Conservation (phyloP, 768 basidiomycete species). For the Hemileccinum impolitum region DNA sequence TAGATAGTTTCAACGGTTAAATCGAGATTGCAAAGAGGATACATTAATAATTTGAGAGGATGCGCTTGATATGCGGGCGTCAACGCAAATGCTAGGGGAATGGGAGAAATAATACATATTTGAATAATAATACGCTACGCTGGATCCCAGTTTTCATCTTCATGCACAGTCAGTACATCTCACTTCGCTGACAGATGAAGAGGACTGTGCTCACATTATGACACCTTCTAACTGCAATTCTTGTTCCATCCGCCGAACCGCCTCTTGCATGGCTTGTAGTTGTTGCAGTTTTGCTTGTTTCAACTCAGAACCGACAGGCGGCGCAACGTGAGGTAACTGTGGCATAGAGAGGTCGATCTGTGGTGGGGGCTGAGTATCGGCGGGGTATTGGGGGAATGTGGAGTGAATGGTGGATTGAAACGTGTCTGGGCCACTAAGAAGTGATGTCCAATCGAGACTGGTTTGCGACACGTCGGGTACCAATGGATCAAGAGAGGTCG, state of each 20-base stretch:
- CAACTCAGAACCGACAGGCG: background rate
- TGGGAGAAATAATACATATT: conserved; percentile 10
- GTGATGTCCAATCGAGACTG: conserved; percentile 13
- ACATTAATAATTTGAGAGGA: background rate
- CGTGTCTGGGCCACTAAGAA: conserved; percentile 2
- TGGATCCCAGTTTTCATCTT: conserved; percentile 6
- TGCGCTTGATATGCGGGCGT: background rate
- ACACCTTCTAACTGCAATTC: conserved; percentile 29
- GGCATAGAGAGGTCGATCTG: conserved; percentile 27
- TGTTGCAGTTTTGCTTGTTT: conserved; percentile 19
- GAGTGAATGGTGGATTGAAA: background rate
- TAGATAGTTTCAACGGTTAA: background rate
- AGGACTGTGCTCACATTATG: conserved; percentile 5
- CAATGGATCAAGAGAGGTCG: background rate
- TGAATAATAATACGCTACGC: conserved; percentile 19
- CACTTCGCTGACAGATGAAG: no score
- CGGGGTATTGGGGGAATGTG: conserved; percentile 2
- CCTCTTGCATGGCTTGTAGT: conserved; percentile 32
- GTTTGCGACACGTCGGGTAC: conserved; percentile 3
- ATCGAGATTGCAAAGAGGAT: background rate
- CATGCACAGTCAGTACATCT: background rate
- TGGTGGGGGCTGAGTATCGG: conserved; percentile 7
- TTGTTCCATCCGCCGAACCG: conserved; percentile 30
- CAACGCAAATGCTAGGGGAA: background rate
- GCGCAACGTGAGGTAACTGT: conserved; percentile 15